Conservation (phyloP, 805 yeast genomes). For the Lipomyces oligophaga region DNA sequence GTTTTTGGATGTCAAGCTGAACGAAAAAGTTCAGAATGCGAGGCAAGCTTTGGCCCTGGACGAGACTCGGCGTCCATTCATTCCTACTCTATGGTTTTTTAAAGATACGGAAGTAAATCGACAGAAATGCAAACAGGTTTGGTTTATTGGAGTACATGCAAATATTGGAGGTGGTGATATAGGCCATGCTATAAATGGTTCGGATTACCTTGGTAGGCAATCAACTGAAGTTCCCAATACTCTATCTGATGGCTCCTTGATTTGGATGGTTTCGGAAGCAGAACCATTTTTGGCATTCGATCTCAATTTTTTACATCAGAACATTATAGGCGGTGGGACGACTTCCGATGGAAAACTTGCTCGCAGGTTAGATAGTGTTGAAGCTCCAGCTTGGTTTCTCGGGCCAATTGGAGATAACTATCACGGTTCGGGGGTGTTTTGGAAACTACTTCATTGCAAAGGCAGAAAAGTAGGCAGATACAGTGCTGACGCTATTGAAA, state of each 20-base stretch:
- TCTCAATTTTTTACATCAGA: conserved; percentile 6
- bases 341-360: background rate
- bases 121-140: conserved; percentile 10
- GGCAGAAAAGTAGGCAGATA: too few species aligned
- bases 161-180: conserved; percentile 21
- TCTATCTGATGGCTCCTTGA: conserved; percentile 21
- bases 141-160: conserved; percentile 20
- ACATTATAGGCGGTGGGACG: conserved; percentile 3
- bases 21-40: conserved; percentile 15
- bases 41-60: conserved; percentile 21
- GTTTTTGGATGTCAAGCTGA: conserved; percentile 9
- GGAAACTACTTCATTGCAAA: too few species aligned
- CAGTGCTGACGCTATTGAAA: too few species aligned
- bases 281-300: conserved; percentile 5
- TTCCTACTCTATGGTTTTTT: conserved; percentile 20
- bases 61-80: conserved; percentile 10
- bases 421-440: too few species aligned
- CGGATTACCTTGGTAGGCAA: conserved; percentile 3
- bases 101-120: background rate
- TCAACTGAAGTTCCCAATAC: conserved; percentile 2
- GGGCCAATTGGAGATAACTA: conserved; percentile 16
- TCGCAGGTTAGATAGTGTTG: background rate
- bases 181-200: background rate
- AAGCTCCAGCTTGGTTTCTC: conserved; percentile 6
- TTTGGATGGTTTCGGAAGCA: conserved; percentile 20